Base-by-base conservation (phyloP, 257 asterid genomes). In the Coffea canephora region DNA sequence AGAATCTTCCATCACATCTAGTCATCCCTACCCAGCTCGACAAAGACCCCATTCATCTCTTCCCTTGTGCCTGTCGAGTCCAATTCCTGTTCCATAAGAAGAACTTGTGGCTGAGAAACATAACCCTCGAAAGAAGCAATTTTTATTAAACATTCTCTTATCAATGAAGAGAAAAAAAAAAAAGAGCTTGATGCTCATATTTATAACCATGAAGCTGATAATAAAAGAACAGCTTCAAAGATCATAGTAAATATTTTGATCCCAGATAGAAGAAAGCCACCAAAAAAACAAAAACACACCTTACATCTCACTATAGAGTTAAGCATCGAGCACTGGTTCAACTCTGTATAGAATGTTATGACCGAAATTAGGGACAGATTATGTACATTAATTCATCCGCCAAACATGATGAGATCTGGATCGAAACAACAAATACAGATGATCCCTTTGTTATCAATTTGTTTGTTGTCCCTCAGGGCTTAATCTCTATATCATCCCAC, bases 401-500 rank as follows among this genome's bases (percentile, higher is more conserved):
- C 78, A 59, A 75, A 75, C 57, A 59, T 4, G 31, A 43, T 71
- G 23, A 19, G 23, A 19, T 71, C 39, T 5, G 65, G 21, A 57
- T 57, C 23, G 23, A 57, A 21, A 49, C 19, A 74, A 65, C 36
- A 49, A 74, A 48, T 48, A 68, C 55, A 57, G 43, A 39, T 39
- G 43, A 39, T 39, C 1, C 43, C 3, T 39, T 39, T 4, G 43
- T 39, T 39, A 39, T 39, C 43, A 39, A 39, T 39, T 39, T 39
- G 43, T 39, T 39, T 39, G 43, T 39, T 39, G 43, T 39, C 43
- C 39, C 23, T 69, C 82, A 81, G 1, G 86, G 86, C 25, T 82
- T 79, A 78, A 86, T 86, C 80, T 88, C 84, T 50, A 76, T 55
- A 74, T 82, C 87, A 81, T 87, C 89, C 90, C 89, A 87, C 43